Base-by-base conservation (phyloP, 495 filamentous ascomycete species). In the Glarea lozoyensis region DNA sequence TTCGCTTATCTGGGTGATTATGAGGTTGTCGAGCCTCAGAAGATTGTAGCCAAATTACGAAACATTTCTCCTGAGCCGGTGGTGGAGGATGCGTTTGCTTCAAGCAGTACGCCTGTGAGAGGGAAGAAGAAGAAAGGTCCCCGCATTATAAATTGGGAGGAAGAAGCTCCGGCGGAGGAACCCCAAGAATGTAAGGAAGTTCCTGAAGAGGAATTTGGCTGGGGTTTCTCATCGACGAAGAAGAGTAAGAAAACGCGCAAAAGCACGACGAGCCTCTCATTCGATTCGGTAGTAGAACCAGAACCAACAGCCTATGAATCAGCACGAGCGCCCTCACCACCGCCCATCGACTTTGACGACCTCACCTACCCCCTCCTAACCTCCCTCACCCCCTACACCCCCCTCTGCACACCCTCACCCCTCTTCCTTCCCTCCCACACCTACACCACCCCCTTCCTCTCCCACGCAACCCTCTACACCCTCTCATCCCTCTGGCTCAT, bases 391-490 rank as follows among this genome's bases (percentile, higher is more conserved):
- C 42, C 20, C 19, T 25, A 48, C 22, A 32, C 37, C 1, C 16
- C 19, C 16, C 43, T 24, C 34, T 49, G 46, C 34, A 33, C 43
- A 18, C 33, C 41, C 10, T 21, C 29, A 16, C 15, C 20, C 11
- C 6, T 34, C 16, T 45, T 50, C 18, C 32, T 24, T 10, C n/a
- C 25, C 7, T 10, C 45, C 40, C 40, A 56, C 40, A 37, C 40
- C 36, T 60, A 53, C 36, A 54, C 45, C 4, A 35, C 50, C 18
- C 49, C 54, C 1, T 38, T 60, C 38, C 54, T 55, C 11, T 49
- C 42, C n/a, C 57, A 60, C 31, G 56, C 57, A 10, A 45, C 52
- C 10, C 50, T 62, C 0, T 62, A 58, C 32, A n/a, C 41, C 27
- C 43, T 62, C 12, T 52, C 46, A 1, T 24, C 47, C 20, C 20